These are phyloP conservation scores for Chytriomyces hyalinus DNA, from an alignment of 192 early-diverging fungal species.

Conservation along the genomic window DNA sequence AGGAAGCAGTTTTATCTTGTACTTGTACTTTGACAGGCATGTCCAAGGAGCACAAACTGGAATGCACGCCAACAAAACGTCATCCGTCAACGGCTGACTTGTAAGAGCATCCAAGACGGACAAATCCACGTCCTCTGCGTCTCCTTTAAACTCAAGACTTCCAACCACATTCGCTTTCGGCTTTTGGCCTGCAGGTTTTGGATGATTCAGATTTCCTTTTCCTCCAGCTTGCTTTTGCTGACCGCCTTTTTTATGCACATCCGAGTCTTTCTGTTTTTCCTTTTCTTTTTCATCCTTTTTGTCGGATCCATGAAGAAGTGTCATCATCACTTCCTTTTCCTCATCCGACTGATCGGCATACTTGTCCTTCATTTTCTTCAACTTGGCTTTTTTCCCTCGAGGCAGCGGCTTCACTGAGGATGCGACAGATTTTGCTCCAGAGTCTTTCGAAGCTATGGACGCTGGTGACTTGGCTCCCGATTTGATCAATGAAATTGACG, in stretches of 20 bases:
- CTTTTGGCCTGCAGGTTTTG: constrained; percentile 8
- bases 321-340: constrained; percentile 81
- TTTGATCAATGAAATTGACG: constrained; percentile 27
- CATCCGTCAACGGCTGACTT: constrained; percentile 73
- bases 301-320: constrained; percentile 71
- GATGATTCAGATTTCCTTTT: constrained; percentile 1
- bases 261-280: constrained; percentile 22
- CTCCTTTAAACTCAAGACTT: background rate
- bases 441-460: background rate
- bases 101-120: constrained; percentile 78
- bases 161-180: constrained; percentile 6
- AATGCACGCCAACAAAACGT: constrained; percentile 82
- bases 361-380: constrained; percentile 91
- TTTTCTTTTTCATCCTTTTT: constrained; percentile 33
- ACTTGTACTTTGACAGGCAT: constrained; percentile 86
- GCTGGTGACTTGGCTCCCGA: background rate
- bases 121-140: constrained; percentile 42
- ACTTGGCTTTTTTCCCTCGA: constrained; percentile 88
- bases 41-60: constrained; percentile 94
- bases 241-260: constrained; percentile 38
- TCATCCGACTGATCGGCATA: constrained; percentile 96
- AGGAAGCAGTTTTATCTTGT: constrained; percentile 92
- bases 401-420: background rate
- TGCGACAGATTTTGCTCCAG: background rate
- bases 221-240: constrained; percentile 42